Conservation (phyloP, 345 rosid species). For the Salix arbutifolia region DNA sequence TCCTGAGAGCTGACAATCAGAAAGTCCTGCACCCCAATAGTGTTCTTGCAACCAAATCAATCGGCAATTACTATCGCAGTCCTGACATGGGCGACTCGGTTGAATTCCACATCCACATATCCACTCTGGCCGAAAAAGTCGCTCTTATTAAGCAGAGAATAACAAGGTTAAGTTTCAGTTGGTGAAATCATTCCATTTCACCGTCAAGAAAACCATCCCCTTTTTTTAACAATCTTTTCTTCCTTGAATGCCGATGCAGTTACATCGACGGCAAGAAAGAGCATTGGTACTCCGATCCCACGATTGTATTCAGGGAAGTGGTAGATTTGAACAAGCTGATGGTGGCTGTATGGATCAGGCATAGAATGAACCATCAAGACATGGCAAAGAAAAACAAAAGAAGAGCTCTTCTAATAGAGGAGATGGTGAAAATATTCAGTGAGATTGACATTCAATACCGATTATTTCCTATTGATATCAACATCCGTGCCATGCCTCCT, state of each 20-base stretch:
- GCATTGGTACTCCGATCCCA: slow-evolving; percentile 66
- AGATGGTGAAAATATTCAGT: slow-evolving; percentile 53
- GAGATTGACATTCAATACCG: slow-evolving; percentile 76
- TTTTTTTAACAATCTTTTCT: background rate
- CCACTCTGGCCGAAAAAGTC: slow-evolving; percentile 65
- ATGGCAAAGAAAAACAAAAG: slow-evolving; percentile 54
- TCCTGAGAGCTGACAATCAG: slow-evolving; percentile 71
- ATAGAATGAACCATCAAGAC: slow-evolving; percentile 67
- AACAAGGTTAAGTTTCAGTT: slow-evolving; percentile 28
- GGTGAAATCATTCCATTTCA: background rate
- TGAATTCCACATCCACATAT: slow-evolving; percentile 66
- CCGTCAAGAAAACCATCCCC: background rate
- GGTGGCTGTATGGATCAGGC: slow-evolving; percentile 63
- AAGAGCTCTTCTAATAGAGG: slow-evolving; percentile 58
- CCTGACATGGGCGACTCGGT: slow-evolving; percentile 84
- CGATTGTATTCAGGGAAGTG: slow-evolving; percentile 46
- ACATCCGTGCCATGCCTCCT: slow-evolving; percentile 44
- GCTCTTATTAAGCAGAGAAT: slow-evolving; percentile 57
- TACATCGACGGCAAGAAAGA: slow-evolving; percentile 60
- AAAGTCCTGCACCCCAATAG: slow-evolving; percentile 66
- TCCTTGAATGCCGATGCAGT: slow-evolving; percentile 1
- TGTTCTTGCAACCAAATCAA: slow-evolving; percentile 56
- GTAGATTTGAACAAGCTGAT: slow-evolving; percentile 43
- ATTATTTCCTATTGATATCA: slow-evolving; percentile 62
- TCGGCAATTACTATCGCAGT: slow-evolving; percentile 76